Base-by-base conservation (phyloP, 176 grass and related monocot genomes). In the Rhynchospora tenuis region DNA sequence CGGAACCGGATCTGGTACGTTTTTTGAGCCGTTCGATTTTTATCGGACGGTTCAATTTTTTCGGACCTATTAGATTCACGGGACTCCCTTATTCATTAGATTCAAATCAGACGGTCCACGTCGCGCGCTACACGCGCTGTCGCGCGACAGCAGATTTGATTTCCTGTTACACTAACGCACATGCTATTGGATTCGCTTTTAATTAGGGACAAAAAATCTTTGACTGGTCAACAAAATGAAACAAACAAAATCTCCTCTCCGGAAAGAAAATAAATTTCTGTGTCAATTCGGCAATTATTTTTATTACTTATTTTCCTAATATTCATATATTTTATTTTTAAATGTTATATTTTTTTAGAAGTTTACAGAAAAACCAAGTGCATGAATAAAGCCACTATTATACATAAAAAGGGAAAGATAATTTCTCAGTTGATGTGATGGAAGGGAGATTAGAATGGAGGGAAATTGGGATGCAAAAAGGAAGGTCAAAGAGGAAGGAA, bases 401-500 rank as follows among this genome's bases (percentile, higher is more conserved):
- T 47, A 2, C 9, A 69, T 23, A 24, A 11, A 19, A 61, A 20
- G 9, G 9, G 10, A 24, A 4, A 24, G 22, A 61, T 1, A 24
- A 26, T 2, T 26, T 1, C 59, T 61, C 8, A 3, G 2, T 56
- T 55, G 29, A 20, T 60, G 7, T 6, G 42, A 72, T 1, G 56
- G n/a, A 22, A 14, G 60, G 5, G 8, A 46, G 50, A 73, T 2
- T n/a, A 51, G 0, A 2, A 57, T 52, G 17, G 48, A 58, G 22
- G 38, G 12, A 51, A 83, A 56, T 79, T 59, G 24, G 50, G 66
- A 14, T 3, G 8, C 10, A 62, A 63, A 71, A 76, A 69, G 68
- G 60, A 78, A 83, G 85, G 91, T 93, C 85, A 96, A 78, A 86
- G 83, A 42, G 17, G 45, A 93, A 89, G 83, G 14, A 33, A 69